Evolutionary conservation across 495 filamentous ascomycete species (phyloP).

Genomic region (Penicillium bialowiezense): DNA sequence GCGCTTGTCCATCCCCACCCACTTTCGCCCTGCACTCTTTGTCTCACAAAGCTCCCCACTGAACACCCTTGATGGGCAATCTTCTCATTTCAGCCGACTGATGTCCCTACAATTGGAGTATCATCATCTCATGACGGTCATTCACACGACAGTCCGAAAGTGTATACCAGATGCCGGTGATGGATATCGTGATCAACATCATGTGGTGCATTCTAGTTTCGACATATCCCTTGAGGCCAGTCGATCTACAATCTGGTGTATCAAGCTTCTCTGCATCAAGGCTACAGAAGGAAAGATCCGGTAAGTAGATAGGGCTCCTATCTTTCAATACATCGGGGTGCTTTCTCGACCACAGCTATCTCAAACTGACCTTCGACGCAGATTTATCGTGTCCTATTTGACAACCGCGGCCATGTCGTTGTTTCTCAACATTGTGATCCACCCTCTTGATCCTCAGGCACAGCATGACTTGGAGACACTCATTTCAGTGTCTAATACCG

Average conservation of each 20-base stretch:
- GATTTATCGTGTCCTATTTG: conserved; percentile 13
- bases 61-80: background rate
- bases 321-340: no score
- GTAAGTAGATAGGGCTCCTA: no score
- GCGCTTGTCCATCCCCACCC: conserved; percentile 11
- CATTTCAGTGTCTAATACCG: no score
- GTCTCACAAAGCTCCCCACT: conserved; percentile 6
- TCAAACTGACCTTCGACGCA: conserved; percentile 8
- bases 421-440: conserved; percentile 20
- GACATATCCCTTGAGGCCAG: conserved; percentile 16
- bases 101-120: conserved; percentile 16
- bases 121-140: conserved; percentile 12
- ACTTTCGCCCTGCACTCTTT: conserved; percentile 14
- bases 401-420: conserved; percentile 10
- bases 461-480: no score
- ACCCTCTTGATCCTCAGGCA: conserved; percentile 5
- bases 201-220: conserved; percentile 23
- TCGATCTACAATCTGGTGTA: conserved; percentile 14
- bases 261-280: conserved; percentile 3
- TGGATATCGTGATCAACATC: conserved; percentile 10
- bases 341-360: no score
- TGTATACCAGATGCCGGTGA: conserved; percentile 7
- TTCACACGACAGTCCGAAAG: conserved; percentile 19
- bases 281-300: background rate
- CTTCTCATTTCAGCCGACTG: no score